Percentiles rank a stretch among this genome's conserved stretches.
Conservation (phyloP, 1,284 basidiomycete species). For the Trametes pubescens region DNA sequence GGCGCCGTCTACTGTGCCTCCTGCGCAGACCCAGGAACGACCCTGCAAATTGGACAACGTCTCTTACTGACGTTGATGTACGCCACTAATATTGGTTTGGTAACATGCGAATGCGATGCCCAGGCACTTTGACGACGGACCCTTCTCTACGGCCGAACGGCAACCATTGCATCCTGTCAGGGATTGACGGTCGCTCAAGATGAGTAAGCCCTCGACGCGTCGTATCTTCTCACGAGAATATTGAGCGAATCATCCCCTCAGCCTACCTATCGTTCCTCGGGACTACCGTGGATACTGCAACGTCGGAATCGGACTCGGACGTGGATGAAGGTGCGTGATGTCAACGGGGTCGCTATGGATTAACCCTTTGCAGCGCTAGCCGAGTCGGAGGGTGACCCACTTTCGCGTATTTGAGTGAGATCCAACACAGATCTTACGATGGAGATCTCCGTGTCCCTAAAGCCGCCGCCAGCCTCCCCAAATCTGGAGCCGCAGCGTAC, state of each 20-base stretch:
- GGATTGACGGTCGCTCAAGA: neutral
- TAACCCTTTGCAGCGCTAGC: neutral
- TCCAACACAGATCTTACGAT: conserved; percentile 1
- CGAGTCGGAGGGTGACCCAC: neutral
- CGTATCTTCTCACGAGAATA: neutral
- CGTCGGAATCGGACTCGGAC: neutral
- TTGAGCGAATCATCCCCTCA: neutral
- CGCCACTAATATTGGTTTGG: neutral
- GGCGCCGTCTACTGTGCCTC: neutral
- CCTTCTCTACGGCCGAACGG: neutral
- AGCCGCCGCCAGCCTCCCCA: conserved; percentile 2
- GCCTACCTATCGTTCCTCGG: neutral
- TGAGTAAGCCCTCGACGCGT: neutral
- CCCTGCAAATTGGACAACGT: neutral
- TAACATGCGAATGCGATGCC: neutral
- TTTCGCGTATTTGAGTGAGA: neutral
- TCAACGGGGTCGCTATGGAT: neutral
- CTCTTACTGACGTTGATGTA: neutral
- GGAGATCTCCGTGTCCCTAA: conserved; percentile 13
- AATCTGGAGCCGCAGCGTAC: conserved; percentile 3
- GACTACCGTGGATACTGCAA: neutral
- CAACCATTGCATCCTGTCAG: neutral
- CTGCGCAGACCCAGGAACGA: neutral
- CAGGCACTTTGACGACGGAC: neutral
- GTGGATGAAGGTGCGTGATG: neutral